Percentiles rank a stretch among this genome's conserved stretches.
Evolutionary conservation across 495 filamentous ascomycete genomes (phyloP).

Genomic region (Podospora pseudoanserina): DNA sequence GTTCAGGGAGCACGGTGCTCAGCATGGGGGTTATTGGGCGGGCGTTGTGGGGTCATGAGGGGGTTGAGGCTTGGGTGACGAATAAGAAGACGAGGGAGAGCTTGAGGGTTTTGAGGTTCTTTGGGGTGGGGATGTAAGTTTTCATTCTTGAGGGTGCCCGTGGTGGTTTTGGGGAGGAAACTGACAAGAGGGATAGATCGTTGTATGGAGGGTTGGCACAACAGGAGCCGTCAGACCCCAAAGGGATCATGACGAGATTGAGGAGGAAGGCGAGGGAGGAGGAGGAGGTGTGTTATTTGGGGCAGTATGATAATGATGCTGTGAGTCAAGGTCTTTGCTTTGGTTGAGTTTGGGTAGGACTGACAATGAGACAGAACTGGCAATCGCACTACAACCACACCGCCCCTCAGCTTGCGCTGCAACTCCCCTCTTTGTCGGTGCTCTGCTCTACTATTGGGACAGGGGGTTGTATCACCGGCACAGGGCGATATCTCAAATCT

Average conservation of each 20-base stretch:
- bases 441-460: conserved; percentile 59
- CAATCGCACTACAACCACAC: conserved; percentile 59
- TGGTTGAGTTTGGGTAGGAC: background rate
- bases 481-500: conserved; percentile 52
- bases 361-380: conserved; percentile 45
- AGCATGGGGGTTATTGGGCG: conserved; percentile 57
- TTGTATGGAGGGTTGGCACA: conserved; percentile 58
- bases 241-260: conserved; percentile 51
- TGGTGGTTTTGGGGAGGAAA: background rate
- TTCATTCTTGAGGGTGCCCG: background rate
- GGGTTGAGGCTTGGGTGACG: conserved; percentile 55
- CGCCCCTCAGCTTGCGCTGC: conserved; percentile 54
- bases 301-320: conserved; percentile 57
- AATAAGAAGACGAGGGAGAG: conserved; percentile 58
- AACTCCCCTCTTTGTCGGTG: conserved; percentile 56
- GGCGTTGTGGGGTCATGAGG: conserved; percentile 49
- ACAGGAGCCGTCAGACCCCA: conserved; percentile 52
- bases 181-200: conserved; percentile 25
- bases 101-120: conserved; percentile 55
- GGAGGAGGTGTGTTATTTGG: conserved; percentile 48
- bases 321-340: conserved; percentile 22
- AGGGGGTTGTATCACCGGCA: conserved; percentile 48
- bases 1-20: conserved; percentile 60
- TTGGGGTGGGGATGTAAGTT: conserved; percentile 51
- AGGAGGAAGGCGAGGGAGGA: conserved; percentile 38